Conservation (phyloP, 1,284 basidiomycete species). For the Tilletiopsis washingtonensis region DNA sequence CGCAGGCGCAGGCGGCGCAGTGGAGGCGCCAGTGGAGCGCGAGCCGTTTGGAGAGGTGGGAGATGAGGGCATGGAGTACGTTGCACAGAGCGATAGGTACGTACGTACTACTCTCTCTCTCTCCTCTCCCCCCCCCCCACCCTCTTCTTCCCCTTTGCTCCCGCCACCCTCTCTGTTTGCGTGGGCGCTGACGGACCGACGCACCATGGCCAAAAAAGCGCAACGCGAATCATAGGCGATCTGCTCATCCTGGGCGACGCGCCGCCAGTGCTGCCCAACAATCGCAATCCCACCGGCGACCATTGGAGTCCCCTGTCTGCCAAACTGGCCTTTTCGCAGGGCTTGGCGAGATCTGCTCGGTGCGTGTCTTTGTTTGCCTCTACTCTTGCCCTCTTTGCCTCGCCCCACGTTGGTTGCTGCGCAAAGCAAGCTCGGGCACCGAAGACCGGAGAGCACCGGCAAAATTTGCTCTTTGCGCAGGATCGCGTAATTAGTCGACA, state of each 20-base stretch:
- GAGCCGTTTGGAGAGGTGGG: slow-evolving; percentile 28
- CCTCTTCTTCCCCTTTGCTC: too few relatives aligned
- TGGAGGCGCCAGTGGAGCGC: slow-evolving; percentile 19
- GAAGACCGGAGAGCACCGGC: too few relatives aligned
- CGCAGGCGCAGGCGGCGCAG: not conserved
- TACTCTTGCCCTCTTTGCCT: too few relatives aligned
- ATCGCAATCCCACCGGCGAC: slow-evolving; percentile 4
- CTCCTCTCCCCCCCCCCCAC: not conserved
- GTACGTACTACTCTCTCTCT: not conserved
- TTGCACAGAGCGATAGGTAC: slow-evolving; percentile 15
- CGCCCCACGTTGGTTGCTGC: too few relatives aligned
- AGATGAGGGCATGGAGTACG: slow-evolving; percentile 44
- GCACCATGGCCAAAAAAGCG: too few relatives aligned
- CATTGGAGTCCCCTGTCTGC: slow-evolving; percentile 36
- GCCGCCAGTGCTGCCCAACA: slow-evolving; percentile 9
- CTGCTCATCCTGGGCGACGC: slow-evolving; percentile 38
- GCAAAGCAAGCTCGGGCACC: too few relatives aligned
- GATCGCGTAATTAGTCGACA: too few relatives aligned
- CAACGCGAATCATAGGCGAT: slow-evolving; percentile 41
- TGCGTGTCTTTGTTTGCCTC: too few relatives aligned
- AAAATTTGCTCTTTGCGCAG: too few relatives aligned
- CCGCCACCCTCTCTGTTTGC: too few relatives aligned
- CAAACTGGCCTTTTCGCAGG: slow-evolving; percentile 40
- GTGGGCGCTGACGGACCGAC: too few relatives aligned
- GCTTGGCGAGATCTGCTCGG: slow-evolving; percentile 41